A percentile compares a stretch with the other conserved stretches of the same genome.
phyloP scores from a whole-genome alignment of 768 basidiomycete species.

The Boletellus sp. region DNA sequence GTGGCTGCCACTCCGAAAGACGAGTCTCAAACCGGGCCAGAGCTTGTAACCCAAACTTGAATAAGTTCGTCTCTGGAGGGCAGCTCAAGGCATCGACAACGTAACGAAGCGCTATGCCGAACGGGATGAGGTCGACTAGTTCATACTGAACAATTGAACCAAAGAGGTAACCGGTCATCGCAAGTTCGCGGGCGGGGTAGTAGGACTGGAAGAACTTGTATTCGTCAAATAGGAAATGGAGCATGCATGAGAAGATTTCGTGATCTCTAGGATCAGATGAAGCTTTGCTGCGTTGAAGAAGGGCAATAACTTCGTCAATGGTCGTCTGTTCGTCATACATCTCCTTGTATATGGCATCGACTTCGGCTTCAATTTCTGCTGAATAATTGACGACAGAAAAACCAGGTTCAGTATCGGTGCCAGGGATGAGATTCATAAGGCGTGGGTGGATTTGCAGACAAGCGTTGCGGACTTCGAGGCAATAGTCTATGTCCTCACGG shows the following conservation, averaged over 20 bases:
- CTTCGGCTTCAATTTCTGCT: constrained; percentile 86
- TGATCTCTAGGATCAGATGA: constrained; percentile 83
- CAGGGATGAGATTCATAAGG: constrained; percentile 89
- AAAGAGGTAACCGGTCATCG: constrained; percentile 94
- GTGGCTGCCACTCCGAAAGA: constrained; percentile 85
- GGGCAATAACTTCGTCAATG: constrained; percentile 89
- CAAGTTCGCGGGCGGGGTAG: constrained; percentile 89
- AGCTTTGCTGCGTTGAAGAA: constrained; percentile 81
- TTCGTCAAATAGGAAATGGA: constrained; percentile 99
- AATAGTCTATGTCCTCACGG: constrained; percentile 77
- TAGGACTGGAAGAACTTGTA: constrained; percentile 99
- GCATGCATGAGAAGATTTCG: constrained; percentile 98
- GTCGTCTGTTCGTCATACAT: constrained; percentile 96
- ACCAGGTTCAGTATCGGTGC: constrained; percentile 85
- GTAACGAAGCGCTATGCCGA: constrained; percentile 95
- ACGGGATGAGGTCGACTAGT: constrained; percentile 89
- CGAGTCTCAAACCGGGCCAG: constrained; percentile 83
- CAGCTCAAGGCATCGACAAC: constrained; percentile 92
- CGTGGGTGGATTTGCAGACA: constrained; percentile 95
- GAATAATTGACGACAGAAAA: constrained; percentile 86
- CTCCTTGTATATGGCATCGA: constrained; percentile 93
- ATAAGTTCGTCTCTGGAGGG: constrained; percentile 86
- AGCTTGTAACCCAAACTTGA: constrained; percentile 93
- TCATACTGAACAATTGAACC: constrained; percentile 93
- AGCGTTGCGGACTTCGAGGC: constrained; percentile 86